A percentile compares a stretch with the other conserved stretches of the same genome.
These are phyloP conservation scores for Aspergillus sparsus DNA, from an alignment of 495 filamentous ascomycete species.

Conservation along the genomic window DNA sequence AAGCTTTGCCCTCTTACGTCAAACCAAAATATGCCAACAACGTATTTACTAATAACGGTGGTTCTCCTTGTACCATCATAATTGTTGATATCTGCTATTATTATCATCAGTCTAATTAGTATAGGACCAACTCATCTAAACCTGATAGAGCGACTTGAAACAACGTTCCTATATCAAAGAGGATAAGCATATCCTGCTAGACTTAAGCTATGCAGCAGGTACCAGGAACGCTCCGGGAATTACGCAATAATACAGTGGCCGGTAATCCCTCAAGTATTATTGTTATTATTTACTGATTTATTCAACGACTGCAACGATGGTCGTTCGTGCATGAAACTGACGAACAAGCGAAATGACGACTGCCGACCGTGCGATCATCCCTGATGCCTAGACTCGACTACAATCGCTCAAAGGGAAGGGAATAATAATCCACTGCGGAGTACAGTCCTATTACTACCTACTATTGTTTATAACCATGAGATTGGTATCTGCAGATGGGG, in stretches of 20 bases:
- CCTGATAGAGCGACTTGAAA: constrained; percentile 4
- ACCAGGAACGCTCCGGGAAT: constrained; percentile 1
- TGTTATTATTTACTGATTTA: background rate
- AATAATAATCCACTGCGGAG: too few relatives aligned
- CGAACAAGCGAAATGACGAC: constrained; percentile 17
- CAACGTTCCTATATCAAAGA: background rate
- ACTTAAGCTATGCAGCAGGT: constrained; percentile 7
- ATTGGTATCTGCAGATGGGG: too few relatives aligned
- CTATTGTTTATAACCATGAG: too few relatives aligned
- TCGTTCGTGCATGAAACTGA: constrained; percentile 1
- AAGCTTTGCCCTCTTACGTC: too few relatives aligned
- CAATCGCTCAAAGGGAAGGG: background rate
- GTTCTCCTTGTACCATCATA: too few relatives aligned
- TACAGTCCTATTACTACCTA: too few relatives aligned
- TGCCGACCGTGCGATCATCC: constrained; percentile 6
- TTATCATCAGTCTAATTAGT: background rate
- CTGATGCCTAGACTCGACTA: constrained; percentile 12
- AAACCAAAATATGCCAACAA: too few relatives aligned
- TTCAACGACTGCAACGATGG: constrained; percentile 2
- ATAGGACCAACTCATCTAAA: background rate
- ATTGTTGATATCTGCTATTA: too few relatives aligned
- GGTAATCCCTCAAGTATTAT: background rate
- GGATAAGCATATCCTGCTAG: background rate
- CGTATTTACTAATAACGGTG: too few relatives aligned
- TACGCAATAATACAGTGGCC: background rate